These are phyloP conservation scores for Arbutus unedo DNA, from an alignment of 148 eudicot genomes.

Conservation along the genomic window DNA sequence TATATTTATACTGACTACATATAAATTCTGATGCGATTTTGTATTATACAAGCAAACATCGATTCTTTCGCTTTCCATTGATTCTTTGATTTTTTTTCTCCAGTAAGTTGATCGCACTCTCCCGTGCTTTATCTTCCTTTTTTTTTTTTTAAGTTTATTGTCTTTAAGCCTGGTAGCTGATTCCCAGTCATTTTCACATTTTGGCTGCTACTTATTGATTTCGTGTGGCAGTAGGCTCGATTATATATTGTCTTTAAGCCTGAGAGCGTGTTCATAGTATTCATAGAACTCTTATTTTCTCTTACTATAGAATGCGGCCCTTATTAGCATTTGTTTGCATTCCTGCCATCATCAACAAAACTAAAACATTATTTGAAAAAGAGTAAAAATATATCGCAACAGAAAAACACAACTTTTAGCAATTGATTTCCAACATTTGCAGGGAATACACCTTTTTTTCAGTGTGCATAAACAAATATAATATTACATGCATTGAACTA, in stretches of 20 bases:
- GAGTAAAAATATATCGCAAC: no score
- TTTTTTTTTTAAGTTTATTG: neutral
- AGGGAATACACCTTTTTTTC: no score
- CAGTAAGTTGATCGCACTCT: neutral
- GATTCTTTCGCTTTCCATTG: neutral
- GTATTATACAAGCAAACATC: neutral
- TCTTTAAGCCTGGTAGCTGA: neutral
- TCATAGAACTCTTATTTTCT: neutral
- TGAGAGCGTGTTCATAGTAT: neutral
- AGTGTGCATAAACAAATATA: no score
- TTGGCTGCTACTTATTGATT: neutral
- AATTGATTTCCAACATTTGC: no score
- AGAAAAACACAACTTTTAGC: no score
- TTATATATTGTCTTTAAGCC: neutral
- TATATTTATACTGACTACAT: neutral
- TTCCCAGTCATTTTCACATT: neutral
- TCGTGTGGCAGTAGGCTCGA: neutral
- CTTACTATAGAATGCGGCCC: neutral
- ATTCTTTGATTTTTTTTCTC: neutral
- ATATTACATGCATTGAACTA: no score
- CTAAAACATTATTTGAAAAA: no score
- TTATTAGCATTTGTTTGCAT: neutral
- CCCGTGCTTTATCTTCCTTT: neutral
- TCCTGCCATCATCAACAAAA: no score
- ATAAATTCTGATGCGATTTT: neutral